Evolutionary conservation across 2,329 filamentous ascomycete genomes (phyloP).

Genomic region (Apiospora kogelbergensis): DNA sequence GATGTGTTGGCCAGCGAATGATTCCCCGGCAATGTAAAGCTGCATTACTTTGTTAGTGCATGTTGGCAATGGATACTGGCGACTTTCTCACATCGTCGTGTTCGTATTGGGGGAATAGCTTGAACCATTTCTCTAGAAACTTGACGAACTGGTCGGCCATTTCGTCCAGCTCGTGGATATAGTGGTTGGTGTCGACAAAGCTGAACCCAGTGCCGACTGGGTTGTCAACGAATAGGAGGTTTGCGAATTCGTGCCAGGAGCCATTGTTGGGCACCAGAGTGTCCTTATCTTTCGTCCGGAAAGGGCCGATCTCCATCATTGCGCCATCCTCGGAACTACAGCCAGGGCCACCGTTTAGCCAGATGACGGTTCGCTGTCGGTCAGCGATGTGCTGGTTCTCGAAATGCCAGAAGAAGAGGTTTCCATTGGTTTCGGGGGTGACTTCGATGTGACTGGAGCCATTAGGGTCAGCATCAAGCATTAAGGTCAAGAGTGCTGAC

Average conservation of each 20-base stretch:
- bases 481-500: not conserved
- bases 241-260: conserved; percentile 98
- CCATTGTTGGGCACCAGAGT: conserved; percentile 80
- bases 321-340: conserved; percentile 97
- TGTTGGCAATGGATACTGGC: not conserved
- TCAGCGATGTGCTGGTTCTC: conserved; percentile 95
- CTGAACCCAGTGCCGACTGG: conserved; percentile 96
- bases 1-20: conserved; percentile 94
- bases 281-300: conserved; percentile 75
- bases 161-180: conserved; percentile 77
- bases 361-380: conserved; percentile 85
- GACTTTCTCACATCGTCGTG: conserved; percentile 76
- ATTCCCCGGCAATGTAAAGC: conserved; percentile 95
- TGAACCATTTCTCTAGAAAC: conserved; percentile 91
- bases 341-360: conserved; percentile 95
- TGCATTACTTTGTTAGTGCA: conserved; percentile 38
- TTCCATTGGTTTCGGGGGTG: conserved; percentile 79
- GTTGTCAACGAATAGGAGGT: conserved; percentile 94
- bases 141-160: conserved; percentile 87
- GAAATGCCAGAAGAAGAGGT: conserved; percentile 98
- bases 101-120: conserved; percentile 86
- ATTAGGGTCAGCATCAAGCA: conserved; percentile 8
- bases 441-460: conserved; percentile 81
- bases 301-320: conserved; percentile 94
- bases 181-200: conserved; percentile 88